Conservation (phyloP, 495 filamentous ascomycete species). For the Cercophora samala region DNA sequence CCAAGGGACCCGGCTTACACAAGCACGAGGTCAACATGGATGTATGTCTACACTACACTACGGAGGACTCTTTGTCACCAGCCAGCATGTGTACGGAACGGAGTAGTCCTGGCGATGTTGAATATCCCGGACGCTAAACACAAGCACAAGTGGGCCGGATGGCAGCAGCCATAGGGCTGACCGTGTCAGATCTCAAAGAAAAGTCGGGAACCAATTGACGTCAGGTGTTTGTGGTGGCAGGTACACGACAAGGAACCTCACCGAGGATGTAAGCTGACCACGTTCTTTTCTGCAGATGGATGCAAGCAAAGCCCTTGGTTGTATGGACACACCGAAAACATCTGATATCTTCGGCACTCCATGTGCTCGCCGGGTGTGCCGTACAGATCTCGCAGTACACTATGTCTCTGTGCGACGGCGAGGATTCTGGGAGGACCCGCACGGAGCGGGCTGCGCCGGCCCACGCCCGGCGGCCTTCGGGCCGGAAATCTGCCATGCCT, state of each 20-base stretch:
- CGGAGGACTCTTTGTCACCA: neutral
- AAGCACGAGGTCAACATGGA: neutral
- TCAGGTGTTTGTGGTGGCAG: neutral
- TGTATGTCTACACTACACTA: neutral
- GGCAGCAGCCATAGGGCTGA: neutral
- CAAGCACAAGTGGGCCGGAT: neutral
- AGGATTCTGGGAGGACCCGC: slow-evolving; percentile 9
- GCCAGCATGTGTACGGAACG: neutral
- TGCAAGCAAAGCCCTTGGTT: too few relatives aligned
- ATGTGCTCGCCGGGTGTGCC: neutral
- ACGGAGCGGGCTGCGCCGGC: too few relatives aligned
- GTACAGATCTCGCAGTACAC: too few relatives aligned
- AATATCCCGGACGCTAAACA: neutral
- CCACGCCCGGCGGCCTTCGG: neutral
- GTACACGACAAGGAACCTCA: too few relatives aligned
- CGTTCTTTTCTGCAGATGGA: neutral
- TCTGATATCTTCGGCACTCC: neutral
- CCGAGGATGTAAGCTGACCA: neutral
- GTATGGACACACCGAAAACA: neutral
- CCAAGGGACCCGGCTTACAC: neutral
- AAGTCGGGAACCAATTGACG: neutral
- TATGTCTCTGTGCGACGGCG: neutral
- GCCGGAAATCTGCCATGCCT: neutral
- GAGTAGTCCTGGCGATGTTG: neutral
- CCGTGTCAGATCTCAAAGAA: neutral